phyloP scores from a whole-genome alignment of 2,329 filamentous ascomycete species.

The Penicillium nordicum region DNA sequence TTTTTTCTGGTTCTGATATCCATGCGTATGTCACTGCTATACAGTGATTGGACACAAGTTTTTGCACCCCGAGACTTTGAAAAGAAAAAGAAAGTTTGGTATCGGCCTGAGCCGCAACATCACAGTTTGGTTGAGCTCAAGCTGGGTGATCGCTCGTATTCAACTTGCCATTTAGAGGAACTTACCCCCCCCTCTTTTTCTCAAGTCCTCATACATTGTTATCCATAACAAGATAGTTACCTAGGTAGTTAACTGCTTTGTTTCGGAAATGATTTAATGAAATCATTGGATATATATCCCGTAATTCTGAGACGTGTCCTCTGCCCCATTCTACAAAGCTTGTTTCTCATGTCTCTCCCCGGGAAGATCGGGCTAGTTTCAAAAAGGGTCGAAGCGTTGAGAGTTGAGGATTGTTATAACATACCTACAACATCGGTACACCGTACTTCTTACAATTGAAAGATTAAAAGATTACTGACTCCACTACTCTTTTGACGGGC shows the following conservation, averaged over 20 bases:
- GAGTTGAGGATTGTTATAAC: neutral
- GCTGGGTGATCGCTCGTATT: constrained; percentile 22
- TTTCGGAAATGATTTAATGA: neutral
- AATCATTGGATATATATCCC: neutral
- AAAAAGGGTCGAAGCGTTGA: constrained; percentile 6
- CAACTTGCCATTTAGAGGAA: constrained; percentile 2
- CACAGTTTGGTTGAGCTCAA: neutral
- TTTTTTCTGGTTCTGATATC: no score
- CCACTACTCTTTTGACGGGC: neutral
- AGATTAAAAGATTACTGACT: neutral
- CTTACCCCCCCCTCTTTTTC: neutral
- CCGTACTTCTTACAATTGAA: no score
- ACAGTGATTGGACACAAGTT: no score
- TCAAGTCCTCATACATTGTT: no score
- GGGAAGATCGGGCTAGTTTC: constrained; percentile 10
- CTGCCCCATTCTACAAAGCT: constrained; percentile 15
- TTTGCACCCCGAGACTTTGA: no score
- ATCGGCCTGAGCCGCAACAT: constrained; percentile 23
- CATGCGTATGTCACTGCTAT: no score
- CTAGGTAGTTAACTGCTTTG: neutral
- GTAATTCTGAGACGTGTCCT: neutral
- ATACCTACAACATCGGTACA: no score
- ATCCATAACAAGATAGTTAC: no score
- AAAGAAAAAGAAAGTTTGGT: constrained; percentile 9
- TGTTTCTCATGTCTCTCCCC: constrained; percentile 8